phyloP scores from a whole-genome alignment of 164 flowering plant species.

The Annona squamosa region DNA sequence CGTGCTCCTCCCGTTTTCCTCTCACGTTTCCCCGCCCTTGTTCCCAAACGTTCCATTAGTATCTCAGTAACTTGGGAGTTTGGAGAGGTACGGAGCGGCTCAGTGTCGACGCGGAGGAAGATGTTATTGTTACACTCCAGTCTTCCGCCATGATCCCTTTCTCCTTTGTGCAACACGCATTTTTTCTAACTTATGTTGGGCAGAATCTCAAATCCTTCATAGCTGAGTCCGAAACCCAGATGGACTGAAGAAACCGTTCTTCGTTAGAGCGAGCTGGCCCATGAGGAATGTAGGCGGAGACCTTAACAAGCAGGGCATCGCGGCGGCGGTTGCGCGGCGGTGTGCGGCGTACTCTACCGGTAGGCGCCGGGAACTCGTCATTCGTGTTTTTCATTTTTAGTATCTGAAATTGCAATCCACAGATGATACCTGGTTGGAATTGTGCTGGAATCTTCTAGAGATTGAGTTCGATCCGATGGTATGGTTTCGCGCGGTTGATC shows the following conservation, averaged over 20 bases:
- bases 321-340: background rate
- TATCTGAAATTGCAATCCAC: background rate
- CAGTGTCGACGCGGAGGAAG: background rate
- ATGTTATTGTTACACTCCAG: background rate
- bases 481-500: background rate
- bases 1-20: too few relatives aligned
- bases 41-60: too few relatives aligned
- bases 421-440: background rate
- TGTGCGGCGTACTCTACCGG: background rate
- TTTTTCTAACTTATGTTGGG: constrained; percentile 9
- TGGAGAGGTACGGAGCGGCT: background rate
- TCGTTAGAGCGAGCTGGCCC: background rate
- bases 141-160: background rate
- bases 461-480: background rate
- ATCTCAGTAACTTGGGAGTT: too few relatives aligned
- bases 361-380: background rate
- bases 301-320: background rate
- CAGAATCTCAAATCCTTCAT: background rate
- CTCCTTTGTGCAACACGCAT: background rate
- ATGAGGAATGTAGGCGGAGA: constrained; percentile 1
- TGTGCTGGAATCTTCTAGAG: background rate
- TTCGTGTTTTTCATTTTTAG: background rate
- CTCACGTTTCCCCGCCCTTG: too few relatives aligned
- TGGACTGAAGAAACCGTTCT: background rate
- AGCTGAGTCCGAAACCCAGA: background rate